Conservation (phyloP, 108 stramenopile genomes). For the Epithemia pelagica region DNA sequence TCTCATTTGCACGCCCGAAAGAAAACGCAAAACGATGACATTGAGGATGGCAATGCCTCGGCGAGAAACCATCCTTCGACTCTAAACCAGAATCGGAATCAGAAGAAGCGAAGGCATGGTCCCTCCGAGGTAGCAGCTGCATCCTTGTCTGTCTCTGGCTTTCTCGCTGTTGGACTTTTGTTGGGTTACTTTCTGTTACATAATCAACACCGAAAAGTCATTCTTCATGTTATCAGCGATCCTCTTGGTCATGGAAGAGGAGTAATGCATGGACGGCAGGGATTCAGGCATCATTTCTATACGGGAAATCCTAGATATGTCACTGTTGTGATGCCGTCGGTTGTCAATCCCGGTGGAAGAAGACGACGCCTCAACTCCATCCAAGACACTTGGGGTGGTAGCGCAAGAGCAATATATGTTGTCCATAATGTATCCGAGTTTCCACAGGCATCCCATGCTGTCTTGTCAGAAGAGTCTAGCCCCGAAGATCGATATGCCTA, state of each 20-base stretch:
- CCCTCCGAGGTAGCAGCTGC: conserved; percentile 31
- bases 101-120: conserved; percentile 3
- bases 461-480: conserved; percentile 24
- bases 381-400: conserved; percentile 74
- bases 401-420: conserved; percentile 64
- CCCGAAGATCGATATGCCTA: conserved; percentile 39
- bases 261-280: conserved; percentile 20
- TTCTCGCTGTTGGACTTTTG: conserved; percentile 29
- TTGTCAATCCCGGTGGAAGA: conserved; percentile 68
- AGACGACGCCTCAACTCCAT: conserved; percentile 55
- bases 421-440: conserved; percentile 58
- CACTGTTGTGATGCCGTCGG: conserved; percentile 69
- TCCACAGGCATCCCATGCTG: conserved; percentile 36
- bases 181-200: conserved; percentile 35
- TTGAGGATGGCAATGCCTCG: not conserved
- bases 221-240: conserved; percentile 36
- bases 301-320: conserved; percentile 50
- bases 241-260: conserved; percentile 27
- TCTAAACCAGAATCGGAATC: not conserved
- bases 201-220: conserved; percentile 38
- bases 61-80: not conserved
- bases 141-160: conserved; percentile 20
- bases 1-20: conserved; percentile 12
- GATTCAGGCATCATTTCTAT: conserved; percentile 48
- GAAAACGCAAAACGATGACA: conserved; percentile 1